Percentiles rank a stretch among this genome's conserved stretches.
Evolutionary conservation across 306 rosid species (phyloP).

Genomic region (Quillaja saponaria): DNA sequence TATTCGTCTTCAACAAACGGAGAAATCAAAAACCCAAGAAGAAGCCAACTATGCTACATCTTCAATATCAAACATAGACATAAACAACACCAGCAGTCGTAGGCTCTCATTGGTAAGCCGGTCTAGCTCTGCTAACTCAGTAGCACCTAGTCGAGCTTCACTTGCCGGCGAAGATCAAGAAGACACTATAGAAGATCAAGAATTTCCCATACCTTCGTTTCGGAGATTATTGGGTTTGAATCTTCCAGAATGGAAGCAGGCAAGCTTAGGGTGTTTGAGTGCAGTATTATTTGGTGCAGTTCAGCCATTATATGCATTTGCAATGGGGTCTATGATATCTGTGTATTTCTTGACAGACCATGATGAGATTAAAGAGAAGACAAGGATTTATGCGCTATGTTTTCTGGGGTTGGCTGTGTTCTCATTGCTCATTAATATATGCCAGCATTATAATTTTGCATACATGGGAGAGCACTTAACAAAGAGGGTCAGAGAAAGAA

Average conservation of each 20-base stretch:
- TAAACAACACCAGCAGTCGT: conserved; percentile 45
- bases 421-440: conserved; percentile 50
- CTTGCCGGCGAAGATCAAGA: conserved; percentile 8
- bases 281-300: conserved; percentile 72
- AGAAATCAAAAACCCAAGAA: conserved; percentile 31
- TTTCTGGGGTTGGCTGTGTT: conserved; percentile 62
- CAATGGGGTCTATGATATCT: conserved; percentile 70
- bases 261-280: conserved; percentile 55
- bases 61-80: conserved; percentile 38
- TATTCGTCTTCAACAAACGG: conserved; percentile 64
- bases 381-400: conserved; percentile 44
- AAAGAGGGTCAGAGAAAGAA: conserved; percentile 73
- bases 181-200: neutral
- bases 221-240: conserved; percentile 65
- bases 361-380: conserved; percentile 68
- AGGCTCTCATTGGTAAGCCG: conserved; percentile 43
- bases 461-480: conserved; percentile 92
- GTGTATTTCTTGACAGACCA: conserved; percentile 65
- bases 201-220: conserved; percentile 59
- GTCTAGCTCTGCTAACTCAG: conserved; percentile 56
- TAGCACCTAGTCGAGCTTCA: conserved; percentile 26
- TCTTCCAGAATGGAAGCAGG: conserved; percentile 84
- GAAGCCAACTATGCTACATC: conserved; percentile 27
- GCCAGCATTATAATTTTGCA: conserved; percentile 79
- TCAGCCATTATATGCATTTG: conserved; percentile 66